phyloP scores from a whole-genome alignment of 176 grass and related monocot species.

The Panicum miliaceum region DNA sequence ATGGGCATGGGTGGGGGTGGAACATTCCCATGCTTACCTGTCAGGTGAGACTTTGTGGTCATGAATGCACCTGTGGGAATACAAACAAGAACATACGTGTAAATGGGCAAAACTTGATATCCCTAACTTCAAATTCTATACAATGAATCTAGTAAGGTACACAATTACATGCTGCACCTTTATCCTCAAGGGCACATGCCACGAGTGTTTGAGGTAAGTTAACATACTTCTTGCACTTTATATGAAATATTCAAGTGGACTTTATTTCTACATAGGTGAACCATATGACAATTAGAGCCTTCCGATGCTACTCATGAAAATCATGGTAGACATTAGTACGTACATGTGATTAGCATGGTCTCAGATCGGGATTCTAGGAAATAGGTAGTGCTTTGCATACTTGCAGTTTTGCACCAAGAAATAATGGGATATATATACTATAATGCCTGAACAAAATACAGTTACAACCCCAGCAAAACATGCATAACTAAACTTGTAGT shows the following conservation, averaged over 20 bases:
- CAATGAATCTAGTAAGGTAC: neutral
- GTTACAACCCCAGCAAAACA: neutral
- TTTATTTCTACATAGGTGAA: constrained; percentile 1
- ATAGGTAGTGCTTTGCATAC: neutral
- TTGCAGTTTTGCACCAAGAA: neutral
- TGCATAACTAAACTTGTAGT: constrained; percentile 4
- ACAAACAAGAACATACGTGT: neutral
- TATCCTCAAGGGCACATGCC: neutral
- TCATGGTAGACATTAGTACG: neutral
- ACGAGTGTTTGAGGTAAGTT: neutral
- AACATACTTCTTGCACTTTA: neutral
- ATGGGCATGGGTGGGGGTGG: too few species aligned
- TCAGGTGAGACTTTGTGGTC: neutral
- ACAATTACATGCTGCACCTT: constrained; percentile 9
- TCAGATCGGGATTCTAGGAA: neutral
- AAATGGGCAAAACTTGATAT: neutral
- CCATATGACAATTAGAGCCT: neutral
- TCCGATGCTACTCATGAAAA: constrained; percentile 3
- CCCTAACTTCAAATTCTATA: neutral
- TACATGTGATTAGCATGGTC: neutral
- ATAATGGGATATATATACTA: neutral
- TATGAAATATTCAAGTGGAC: neutral
- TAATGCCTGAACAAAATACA: neutral
- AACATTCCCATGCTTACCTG: neutral
- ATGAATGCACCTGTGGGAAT: neutral